Base-by-base conservation (phyloP, 2,329 filamentous ascomycete genomes). In the Fusarium begoniae region DNA sequence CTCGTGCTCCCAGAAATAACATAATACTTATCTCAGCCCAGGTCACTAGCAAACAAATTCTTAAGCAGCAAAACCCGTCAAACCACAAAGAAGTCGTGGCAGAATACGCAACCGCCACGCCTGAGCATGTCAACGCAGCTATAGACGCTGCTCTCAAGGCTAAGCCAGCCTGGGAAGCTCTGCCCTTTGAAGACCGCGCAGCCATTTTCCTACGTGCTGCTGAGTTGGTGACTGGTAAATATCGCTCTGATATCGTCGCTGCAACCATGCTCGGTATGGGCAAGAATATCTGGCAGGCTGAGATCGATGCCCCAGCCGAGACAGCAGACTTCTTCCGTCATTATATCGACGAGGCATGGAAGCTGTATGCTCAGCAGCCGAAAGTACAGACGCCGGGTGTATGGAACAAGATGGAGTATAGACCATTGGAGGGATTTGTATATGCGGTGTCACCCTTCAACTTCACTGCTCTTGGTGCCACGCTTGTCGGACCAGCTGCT, bases 391-490 rank as follows among this genome's bases (percentile, higher is more conserved):
- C 66, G 0, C 40, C 58, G 0, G 72, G 72, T 1, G 60, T 73
- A 15, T 75, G 73, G 73, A 75, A 73, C 17, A 75, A 72, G 51
- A 73, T 75, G 72, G 83, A 84, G 22, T 82, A 80, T 62, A 75
- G 83, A 1, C 83, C 83, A 1, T 76, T 85, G 0, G 83, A 85
- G 59, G 83, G 83, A 2, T 85, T 85, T 65, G 82, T 85, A 17
- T 84, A 84, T 50, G 79, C 83, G 22, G 73, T 85, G 7, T 81
- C 82, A 0, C 83, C 83, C 7, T 85, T 85, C 76, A 85, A 85
- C 77, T 85, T 85, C 62, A 84, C 83, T 1, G 83, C 83, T 2
- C 78, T 85, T 24, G 83, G 80, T 17, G 83, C 77, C 7, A 83
- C 79, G 50, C 76, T 85, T 5, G 72, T 83, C 15, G 79, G 78